Evolutionary conservation across 495 filamentous ascomycete species (phyloP).

Genomic region (Hypoxylon crocopeplum): DNA sequence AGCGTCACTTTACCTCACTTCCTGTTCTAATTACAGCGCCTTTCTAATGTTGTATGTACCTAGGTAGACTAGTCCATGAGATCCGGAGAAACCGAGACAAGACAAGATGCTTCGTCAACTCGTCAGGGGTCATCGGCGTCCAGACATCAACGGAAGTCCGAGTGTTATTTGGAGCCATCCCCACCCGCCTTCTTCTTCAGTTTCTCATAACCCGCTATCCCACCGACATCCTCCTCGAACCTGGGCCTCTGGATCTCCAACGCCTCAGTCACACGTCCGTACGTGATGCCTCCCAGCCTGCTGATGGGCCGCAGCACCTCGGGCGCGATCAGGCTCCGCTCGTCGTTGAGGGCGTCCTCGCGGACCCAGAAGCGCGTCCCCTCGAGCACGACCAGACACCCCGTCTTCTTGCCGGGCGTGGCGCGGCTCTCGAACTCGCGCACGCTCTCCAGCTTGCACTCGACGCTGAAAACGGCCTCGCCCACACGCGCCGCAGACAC

Average conservation of each 20-base stretch:
- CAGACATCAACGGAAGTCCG: not conserved
- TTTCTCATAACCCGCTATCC: conserved; percentile 46
- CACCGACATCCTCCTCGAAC: conserved; percentile 59
- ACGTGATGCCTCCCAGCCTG: conserved; percentile 84
- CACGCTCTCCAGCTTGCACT: conserved; percentile 74
- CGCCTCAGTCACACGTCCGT: conserved; percentile 71
- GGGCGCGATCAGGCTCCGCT: conserved; percentile 73
- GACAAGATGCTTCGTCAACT: too few relatives aligned
- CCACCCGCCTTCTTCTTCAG: conserved; percentile 36
- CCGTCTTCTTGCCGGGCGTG: conserved; percentile 72
- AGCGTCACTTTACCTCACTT: too few relatives aligned
- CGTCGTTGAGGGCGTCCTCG: conserved; percentile 86
- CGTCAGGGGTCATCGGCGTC: not conserved
- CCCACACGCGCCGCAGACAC: conserved; percentile 77
- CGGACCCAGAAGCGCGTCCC: conserved; percentile 87
- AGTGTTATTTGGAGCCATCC: not conserved
- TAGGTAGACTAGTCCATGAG: too few relatives aligned
- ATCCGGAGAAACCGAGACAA: too few relatives aligned
- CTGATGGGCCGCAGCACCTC: conserved; percentile 74
- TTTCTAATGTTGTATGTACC: too few relatives aligned
- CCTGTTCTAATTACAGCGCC: too few relatives aligned
- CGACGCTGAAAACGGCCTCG: conserved; percentile 83
- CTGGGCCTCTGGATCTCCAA: conserved; percentile 80
- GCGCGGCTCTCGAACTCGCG: conserved; percentile 77
- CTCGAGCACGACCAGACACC: conserved; percentile 80